Base-by-base conservation (phyloP, 2,329 filamentous ascomycete species). In the Penicillium sumatraense region DNA sequence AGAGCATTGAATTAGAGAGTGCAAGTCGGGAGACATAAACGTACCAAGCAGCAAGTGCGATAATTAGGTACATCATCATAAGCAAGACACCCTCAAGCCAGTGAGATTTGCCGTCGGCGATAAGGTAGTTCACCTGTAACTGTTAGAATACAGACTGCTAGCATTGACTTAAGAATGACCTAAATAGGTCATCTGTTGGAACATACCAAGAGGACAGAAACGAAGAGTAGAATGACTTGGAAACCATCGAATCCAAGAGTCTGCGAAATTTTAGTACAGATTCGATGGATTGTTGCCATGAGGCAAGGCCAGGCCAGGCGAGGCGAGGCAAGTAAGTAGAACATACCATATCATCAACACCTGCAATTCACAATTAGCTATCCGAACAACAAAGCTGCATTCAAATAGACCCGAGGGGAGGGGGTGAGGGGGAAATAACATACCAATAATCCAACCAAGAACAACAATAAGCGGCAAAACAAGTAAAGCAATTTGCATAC, bases 241-340 rank as follows among this genome's bases (percentile, higher is more conserved):
- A 97, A 97, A 1, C 87, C 87, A 68, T 96, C 91, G 70, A 96
- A 95, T 71, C 88, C 88, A 5, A 96, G 82, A 18, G 87, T 90
- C 73, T 75, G 48, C 24, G 24, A 46, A 21, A 48, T 31, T 18
- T 64, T 56, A 68, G 61, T 57, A 42, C 35, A 23, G 36, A 5
- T 20, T 23, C 36, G 10, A n/a, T n/a, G n/a, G n/a, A n/a, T n/a
- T n/a, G n/a, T n/a, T n/a, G n/a, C n/a, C n/a, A n/a, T n/a, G n/a
- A n/a, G n/a, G n/a, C n/a, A n/a, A n/a, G n/a, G n/a, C n/a, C n/a
- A n/a, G n/a, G n/a, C n/a, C n/a, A n/a, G n/a, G n/a, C n/a, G n/a
- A n/a, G n/a, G n/a, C n/a, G n/a, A n/a, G n/a, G n/a, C 26, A 10
- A 5, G 26, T 21, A 20, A 40, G 11, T 7, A 36, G 5, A 5